Percentiles rank a stretch among this genome's conserved stretches.
Evolutionary conservation across 2,329 filamentous ascomycete species (phyloP).

Genomic region (Fusarium sp.): DNA sequence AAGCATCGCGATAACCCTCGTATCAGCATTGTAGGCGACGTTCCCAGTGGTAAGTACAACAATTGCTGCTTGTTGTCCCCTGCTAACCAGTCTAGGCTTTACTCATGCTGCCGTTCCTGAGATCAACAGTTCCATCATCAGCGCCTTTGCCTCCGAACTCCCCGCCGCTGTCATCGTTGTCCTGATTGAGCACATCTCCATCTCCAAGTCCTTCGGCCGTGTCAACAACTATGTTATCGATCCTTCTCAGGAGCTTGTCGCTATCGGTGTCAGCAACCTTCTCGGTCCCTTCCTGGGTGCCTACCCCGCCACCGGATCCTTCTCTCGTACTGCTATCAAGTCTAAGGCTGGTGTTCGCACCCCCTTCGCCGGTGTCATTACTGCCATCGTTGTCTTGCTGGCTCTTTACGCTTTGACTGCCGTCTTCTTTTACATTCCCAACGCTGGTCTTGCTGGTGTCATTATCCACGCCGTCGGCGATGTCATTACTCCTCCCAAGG

Average conservation of each 20-base stretch:
- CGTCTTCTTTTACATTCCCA: constrained; percentile 91
- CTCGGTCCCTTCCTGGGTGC: constrained; percentile 82
- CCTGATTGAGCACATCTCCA: constrained; percentile 84
- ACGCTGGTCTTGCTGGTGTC: constrained; percentile 78
- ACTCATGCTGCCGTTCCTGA: constrained; percentile 74
- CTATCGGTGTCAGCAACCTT: constrained; percentile 80
- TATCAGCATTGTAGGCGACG: constrained; percentile 73
- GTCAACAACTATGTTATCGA: constrained; percentile 86
- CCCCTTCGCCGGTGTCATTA: constrained; percentile 87
- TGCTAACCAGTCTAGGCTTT: constrained; percentile 64
- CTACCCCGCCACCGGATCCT: constrained; percentile 89
- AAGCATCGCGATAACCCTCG: constrained; percentile 65
- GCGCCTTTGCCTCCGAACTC: constrained; percentile 71
- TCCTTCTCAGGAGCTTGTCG: constrained; percentile 82
- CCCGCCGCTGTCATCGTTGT: constrained; percentile 82
- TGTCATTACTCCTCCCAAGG: constrained; percentile 84
- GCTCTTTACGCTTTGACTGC: constrained; percentile 85
- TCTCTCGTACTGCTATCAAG: constrained; percentile 92
- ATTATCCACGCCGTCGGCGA: constrained; percentile 94
- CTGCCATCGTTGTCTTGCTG: constrained; percentile 81
- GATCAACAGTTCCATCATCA: constrained; percentile 70
- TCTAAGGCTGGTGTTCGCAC: constrained; percentile 93
- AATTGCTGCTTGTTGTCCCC: neutral
- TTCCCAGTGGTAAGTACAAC: constrained; percentile 70
- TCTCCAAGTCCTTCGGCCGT: constrained; percentile 83